phyloP scores from a whole-genome alignment of 257 asterid genomes.

The Voacanga thouarsii region DNA sequence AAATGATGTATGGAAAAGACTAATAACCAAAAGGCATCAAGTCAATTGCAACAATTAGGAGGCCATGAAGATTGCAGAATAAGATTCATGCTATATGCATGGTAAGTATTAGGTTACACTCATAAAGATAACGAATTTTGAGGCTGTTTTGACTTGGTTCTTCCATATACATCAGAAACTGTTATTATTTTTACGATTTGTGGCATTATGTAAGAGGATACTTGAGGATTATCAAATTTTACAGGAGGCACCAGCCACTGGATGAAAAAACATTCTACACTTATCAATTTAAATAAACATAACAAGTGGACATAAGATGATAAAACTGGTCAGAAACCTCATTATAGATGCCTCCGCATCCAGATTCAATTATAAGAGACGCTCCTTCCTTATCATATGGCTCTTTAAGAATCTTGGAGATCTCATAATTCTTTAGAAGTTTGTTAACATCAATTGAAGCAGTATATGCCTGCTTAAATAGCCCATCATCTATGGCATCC shows the following conservation, averaged over 20 bases:
- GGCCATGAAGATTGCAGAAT: neutral
- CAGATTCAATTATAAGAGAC: slow-evolving; percentile 61
- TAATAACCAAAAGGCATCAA: neutral
- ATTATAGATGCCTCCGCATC: slow-evolving; percentile 42
- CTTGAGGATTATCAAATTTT: neutral
- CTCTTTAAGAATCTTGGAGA: slow-evolving; percentile 68
- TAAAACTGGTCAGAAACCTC: slow-evolving; percentile 31
- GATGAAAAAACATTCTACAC: neutral
- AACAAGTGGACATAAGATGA: neutral
- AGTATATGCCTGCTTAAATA: slow-evolving; percentile 73
- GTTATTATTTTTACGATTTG: neutral
- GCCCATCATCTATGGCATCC: slow-evolving; percentile 60
- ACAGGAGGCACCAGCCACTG: neutral
- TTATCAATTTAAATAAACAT: neutral
- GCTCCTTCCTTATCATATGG: slow-evolving; percentile 84
- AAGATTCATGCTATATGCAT: neutral
- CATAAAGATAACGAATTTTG: neutral
- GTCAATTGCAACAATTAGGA: neutral
- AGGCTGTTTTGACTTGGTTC: neutral
- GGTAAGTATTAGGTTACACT: neutral
- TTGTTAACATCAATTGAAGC: slow-evolving; percentile 62
- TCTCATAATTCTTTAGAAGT: slow-evolving; percentile 61
- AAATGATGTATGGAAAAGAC: neutral
- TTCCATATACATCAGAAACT: neutral
- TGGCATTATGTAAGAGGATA: neutral